Evolutionary conservation across 2,329 filamentous ascomycete genomes (phyloP), one percentile per base, ranked within the genome.

Genomic region (Pleoardoris graminearum): DNA sequence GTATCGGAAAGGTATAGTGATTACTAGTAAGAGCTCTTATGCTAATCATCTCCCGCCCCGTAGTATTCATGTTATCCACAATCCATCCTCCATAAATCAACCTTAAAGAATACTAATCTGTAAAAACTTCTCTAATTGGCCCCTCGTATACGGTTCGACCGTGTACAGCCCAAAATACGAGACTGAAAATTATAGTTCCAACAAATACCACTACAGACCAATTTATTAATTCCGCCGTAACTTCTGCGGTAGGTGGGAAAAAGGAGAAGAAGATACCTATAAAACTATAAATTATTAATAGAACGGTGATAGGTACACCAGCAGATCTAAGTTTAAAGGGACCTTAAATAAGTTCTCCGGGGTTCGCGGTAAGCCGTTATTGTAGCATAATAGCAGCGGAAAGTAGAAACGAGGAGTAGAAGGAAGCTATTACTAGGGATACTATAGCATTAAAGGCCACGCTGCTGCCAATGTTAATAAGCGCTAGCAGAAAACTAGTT

Each of bases 261-360:
- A 59, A 59, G 0, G 52, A 56, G 46, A 65, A 63, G 48, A 62
- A 54, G n/a, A 51, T 33, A 6, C 56, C 38, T 7, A 65, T 37
- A 1, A 55, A 22, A 21, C 54, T 51, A 27, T 61, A 63, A 0
- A 39, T 3, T 1, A 63, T 46, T 17, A 57, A 35, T 1, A 59
- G 25, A 16, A 57, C 19, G 4, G 47, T 57, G 35, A 60, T 46
- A 12, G 57, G 54, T 2, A 55, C 27, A 12, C 58, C 53, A 0
- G 54, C 14, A 2, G 7, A 37, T 1, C 54, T 52, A 1, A 60
- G 35, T 11, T 39, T 41, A 19, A 55, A 60, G 1, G 54, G 57
- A 2, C 57, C 57, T 27, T 29, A 60, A 3, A 60, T 51, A 14
- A 42, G 23, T 6, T 41, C 17, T 2, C 7, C 4, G 5, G 29